phyloP scores from a whole-genome alignment of 257 asterid genomes.

The Solanum bukasovii region DNA sequence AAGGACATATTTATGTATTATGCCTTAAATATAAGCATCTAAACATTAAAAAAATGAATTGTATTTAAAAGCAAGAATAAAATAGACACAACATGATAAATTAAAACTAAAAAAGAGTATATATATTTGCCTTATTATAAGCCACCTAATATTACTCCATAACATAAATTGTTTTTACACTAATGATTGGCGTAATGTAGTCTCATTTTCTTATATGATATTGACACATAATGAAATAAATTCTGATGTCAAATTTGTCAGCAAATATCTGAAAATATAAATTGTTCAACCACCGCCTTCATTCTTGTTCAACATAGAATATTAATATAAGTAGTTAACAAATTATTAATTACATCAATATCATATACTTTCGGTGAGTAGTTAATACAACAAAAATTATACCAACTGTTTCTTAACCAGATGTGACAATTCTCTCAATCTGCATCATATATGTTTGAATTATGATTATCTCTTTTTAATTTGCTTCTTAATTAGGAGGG shows the following conservation, averaged over 20 bases:
- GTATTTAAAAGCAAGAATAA: no score
- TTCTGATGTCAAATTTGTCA: background rate
- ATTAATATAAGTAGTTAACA: background rate
- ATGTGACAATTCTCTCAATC: background rate
- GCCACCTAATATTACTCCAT: background rate
- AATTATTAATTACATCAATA: background rate
- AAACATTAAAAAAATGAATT: no score
- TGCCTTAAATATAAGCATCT: no score
- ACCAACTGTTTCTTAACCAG: background rate
- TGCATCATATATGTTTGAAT: background rate
- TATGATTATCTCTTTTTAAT: background rate
- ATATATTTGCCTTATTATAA: background rate
- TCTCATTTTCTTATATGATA: background rate
- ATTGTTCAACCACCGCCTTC: background rate
- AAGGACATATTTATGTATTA: no score
- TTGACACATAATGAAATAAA: background rate
- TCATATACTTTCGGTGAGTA: background rate
- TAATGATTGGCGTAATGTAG: background rate
- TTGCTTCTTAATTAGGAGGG: background rate
- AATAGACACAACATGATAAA: no score
- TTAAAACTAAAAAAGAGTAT: no score
- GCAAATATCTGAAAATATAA: background rate
- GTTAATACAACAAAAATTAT: background rate
- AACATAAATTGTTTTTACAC: background rate
- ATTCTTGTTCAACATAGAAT: background rate